Evolutionary conservation across 371 early-diverging fungal species (phyloP).

Genomic region (Rhizomucor pusillus): DNA sequence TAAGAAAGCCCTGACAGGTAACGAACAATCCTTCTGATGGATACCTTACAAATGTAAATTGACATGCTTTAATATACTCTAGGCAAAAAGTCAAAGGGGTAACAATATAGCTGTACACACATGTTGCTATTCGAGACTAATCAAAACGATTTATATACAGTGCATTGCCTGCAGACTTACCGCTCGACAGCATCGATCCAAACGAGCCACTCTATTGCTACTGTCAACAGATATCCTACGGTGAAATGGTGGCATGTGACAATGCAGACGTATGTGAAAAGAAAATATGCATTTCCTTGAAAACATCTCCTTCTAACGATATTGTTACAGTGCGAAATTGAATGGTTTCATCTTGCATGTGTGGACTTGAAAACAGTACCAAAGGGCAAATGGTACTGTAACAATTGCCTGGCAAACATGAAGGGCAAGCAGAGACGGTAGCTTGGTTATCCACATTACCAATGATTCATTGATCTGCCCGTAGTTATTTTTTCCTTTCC

Average conservation of each 20-base stretch:
- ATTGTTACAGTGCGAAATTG: conserved; percentile 73
- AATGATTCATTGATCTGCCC: no score
- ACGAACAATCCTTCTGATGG: no score
- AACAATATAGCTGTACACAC: no score
- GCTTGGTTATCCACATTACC: no score
- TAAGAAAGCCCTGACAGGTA: conserved; percentile 25
- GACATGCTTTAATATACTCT: no score
- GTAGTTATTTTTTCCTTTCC: no score
- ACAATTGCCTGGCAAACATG: conserved; percentile 62
- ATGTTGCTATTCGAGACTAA: background rate
- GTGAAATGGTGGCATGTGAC: conserved; percentile 98
- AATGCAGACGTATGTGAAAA: conserved; percentile 70
- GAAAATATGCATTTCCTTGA: background rate
- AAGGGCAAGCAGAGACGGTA: conserved; percentile 49
- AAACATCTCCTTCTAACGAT: background rate
- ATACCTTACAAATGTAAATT: no score
- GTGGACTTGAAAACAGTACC: conserved; percentile 84
- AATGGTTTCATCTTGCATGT: conserved; percentile 97
- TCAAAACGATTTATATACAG: background rate
- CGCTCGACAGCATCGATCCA: conserved; percentile 72
- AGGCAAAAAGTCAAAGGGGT: conserved; percentile 16
- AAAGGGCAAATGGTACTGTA: conserved; percentile 93
- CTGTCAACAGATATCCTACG: conserved; percentile 93
- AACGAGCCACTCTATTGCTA: conserved; percentile 95
- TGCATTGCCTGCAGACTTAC: conserved; percentile 51